Conservation (phyloP, 2,329 filamentous ascomycete genomes). For the Monosporascus sp. region DNA sequence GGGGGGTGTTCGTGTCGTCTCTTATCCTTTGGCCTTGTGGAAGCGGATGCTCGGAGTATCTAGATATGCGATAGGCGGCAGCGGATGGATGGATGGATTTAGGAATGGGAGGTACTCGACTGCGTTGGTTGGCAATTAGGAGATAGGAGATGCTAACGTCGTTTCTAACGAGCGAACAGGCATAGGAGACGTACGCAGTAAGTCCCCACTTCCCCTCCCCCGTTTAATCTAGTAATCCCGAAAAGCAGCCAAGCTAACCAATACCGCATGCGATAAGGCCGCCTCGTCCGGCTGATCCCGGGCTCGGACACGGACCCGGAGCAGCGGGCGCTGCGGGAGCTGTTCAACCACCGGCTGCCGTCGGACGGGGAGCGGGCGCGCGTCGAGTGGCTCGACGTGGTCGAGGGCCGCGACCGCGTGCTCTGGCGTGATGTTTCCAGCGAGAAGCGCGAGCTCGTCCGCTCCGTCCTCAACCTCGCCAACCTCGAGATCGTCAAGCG, state of each 20-base stretch:
- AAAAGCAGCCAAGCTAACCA: background rate
- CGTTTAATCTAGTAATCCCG: background rate
- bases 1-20: too few relatives aligned
- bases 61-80: too few relatives aligned
- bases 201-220: slow-evolving; percentile 2
- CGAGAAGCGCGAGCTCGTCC: slow-evolving; percentile 70
- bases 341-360: slow-evolving; percentile 85
- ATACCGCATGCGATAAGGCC: slow-evolving; percentile 44
- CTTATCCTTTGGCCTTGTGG: background rate
- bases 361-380: slow-evolving; percentile 54
- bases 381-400: slow-evolving; percentile 79
- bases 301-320: slow-evolving; percentile 55
- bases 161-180: slow-evolving; percentile 17
- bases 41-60: too few relatives aligned
- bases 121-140: too few relatives aligned
- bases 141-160: slow-evolving; percentile 1
- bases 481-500: slow-evolving; percentile 76
- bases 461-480: slow-evolving; percentile 69
- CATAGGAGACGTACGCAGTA: slow-evolving; percentile 28
- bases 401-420: slow-evolving; percentile 67
- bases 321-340: slow-evolving; percentile 66
- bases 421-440: slow-evolving; percentile 70
- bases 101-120: too few relatives aligned
- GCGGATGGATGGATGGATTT: too few relatives aligned
- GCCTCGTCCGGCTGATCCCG: slow-evolving; percentile 86